Evolutionary conservation across 305 asterid species (phyloP).

Genomic region (Galium porrigens): DNA sequence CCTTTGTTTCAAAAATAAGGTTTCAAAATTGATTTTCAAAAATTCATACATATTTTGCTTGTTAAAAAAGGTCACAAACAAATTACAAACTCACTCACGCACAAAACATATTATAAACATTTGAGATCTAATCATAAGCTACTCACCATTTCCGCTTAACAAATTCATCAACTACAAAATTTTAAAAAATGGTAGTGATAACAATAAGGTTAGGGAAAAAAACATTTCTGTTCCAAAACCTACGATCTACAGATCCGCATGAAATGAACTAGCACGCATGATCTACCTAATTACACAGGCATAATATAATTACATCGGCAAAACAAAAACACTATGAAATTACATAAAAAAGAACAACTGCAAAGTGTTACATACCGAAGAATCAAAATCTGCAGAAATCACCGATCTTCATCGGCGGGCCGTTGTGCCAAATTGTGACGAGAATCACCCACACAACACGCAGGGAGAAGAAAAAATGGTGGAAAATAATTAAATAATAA

Average conservation of each 20-base stretch:
- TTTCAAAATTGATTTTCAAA: background rate
- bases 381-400: slow-evolving; percentile 21
- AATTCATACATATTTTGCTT: background rate
- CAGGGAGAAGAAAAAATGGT: slow-evolving; percentile 5
- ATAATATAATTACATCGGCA: background rate
- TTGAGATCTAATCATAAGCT: slow-evolving; percentile 9
- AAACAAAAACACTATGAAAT: background rate
- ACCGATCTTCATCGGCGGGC: slow-evolving; percentile 43
- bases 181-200: background rate
- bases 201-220: background rate
- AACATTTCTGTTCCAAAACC: background rate
- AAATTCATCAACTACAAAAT: background rate
- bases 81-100: background rate
- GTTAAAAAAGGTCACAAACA: background rate
- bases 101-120: background rate
- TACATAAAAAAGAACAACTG: background rate
- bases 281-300: background rate
- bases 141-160: background rate
- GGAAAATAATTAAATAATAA: slow-evolving; percentile 4
- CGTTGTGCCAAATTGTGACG: slow-evolving; percentile 29
- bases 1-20: background rate
- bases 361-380: slow-evolving; percentile 13
- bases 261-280: slow-evolving; percentile 1
- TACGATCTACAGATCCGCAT: slow-evolving; percentile 11
- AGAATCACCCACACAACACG: slow-evolving; percentile 22